Evolutionary conservation across 352 stramenopile species (phyloP).

Genomic region (Detonula confervacea): DNA sequence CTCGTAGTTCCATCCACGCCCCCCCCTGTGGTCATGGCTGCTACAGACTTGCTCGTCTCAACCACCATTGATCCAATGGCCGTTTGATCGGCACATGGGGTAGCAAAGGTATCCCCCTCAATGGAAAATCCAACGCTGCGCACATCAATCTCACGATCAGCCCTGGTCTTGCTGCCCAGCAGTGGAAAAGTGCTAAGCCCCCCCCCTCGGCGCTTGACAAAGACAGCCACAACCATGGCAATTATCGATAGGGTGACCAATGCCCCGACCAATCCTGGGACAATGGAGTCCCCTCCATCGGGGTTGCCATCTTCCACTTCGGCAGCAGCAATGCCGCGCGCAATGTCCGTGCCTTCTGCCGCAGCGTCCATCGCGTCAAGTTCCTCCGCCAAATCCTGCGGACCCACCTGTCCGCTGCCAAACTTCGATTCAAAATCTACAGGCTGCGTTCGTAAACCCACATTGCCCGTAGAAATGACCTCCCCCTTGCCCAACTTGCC

Average conservation of each 20-base stretch:
- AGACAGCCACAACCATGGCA: slow-evolving; percentile 2
- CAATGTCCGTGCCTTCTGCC: neutral
- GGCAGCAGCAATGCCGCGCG: neutral
- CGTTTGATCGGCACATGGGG: neutral
- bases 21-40: neutral
- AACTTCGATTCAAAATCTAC: neutral
- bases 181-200: neutral
- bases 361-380: neutral
- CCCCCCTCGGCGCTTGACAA: slow-evolving; percentile 6
- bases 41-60: slow-evolving; percentile 21
- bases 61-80: slow-evolving; percentile 30
- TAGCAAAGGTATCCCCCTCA: slow-evolving; percentile 11
- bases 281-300: slow-evolving; percentile 8
- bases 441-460: slow-evolving; percentile 8
- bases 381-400: neutral
- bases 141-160: slow-evolving; percentile 1
- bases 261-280: slow-evolving; percentile 14
- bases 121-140: slow-evolving; percentile 8
- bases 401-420: neutral
- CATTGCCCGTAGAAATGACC: slow-evolving; percentile 33
- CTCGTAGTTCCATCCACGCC: neutral
- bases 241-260: slow-evolving; percentile 22
- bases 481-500: slow-evolving; percentile 45
- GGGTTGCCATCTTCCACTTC: neutral
- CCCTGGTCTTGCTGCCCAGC: neutral